phyloP scores from a whole-genome alignment of 768 basidiomycete species.

The Amanita rimosa region DNA sequence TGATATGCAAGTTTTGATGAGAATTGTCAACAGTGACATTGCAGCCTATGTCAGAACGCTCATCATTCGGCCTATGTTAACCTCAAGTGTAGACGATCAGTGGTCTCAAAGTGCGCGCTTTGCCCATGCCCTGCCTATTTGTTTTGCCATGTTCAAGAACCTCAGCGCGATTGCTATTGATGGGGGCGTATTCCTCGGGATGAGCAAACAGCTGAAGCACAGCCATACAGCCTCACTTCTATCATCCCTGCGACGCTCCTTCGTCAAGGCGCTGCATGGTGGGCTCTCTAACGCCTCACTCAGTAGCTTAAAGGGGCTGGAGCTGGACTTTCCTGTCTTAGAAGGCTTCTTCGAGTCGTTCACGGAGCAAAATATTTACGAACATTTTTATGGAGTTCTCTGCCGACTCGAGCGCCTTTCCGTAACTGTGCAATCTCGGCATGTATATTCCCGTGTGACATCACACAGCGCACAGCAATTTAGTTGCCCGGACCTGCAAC shows the following conservation, averaged over 20 bases:
- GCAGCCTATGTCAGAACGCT: slow-evolving; percentile 1
- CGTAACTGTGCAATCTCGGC: background rate
- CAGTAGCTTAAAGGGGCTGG: background rate
- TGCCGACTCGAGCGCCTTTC: background rate
- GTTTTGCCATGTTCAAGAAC: background rate
- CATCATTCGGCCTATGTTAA: background rate
- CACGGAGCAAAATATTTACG: background rate
- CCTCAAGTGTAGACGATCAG: background rate
- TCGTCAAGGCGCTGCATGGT: background rate
- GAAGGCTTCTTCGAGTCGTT: slow-evolving; percentile 1
- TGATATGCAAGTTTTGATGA: slow-evolving; percentile 1
- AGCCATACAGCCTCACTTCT: background rate
- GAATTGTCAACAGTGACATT: background rate
- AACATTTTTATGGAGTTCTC: background rate
- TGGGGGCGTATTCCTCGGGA: background rate
- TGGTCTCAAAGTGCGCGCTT: background rate
- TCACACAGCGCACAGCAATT: background rate
- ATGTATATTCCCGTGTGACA: background rate
- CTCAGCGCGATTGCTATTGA: slow-evolving; percentile 1
- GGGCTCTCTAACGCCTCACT: background rate
- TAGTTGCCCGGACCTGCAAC: background rate
- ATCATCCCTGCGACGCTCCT: background rate
- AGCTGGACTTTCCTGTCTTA: slow-evolving; percentile 1
- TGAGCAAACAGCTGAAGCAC: background rate
- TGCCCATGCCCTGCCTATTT: slow-evolving; percentile 1